Percentiles rank a stretch among this genome's conserved stretches.
Evolutionary conservation across 2,329 filamentous ascomycete species (phyloP).

Genomic region (Cordyceps militaris): DNA sequence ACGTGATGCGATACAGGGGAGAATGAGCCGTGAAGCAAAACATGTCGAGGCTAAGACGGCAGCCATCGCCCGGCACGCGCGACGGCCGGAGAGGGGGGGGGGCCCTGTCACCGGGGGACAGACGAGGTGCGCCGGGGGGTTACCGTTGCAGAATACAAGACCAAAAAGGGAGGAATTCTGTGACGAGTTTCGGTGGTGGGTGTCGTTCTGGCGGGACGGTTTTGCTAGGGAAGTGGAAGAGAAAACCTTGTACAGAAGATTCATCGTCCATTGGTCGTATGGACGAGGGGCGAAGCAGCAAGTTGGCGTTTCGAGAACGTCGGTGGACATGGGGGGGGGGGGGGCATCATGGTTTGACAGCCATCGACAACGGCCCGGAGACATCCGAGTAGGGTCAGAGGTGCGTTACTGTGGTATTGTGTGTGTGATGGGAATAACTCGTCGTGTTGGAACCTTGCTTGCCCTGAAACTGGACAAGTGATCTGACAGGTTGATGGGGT

Average conservation of each 20-base stretch:
- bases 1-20: background rate
- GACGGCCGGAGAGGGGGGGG: background rate
- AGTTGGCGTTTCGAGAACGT: constrained; percentile 1
- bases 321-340: background rate
- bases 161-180: background rate
- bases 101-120: background rate
- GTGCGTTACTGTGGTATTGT: no score
- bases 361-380: no score
- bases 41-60: background rate
- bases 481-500: no score
- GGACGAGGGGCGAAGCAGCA: background rate
- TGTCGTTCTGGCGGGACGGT: background rate
- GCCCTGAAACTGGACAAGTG: no score
- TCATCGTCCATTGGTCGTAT: background rate
- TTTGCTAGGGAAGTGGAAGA: background rate
- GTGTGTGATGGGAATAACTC: no score
- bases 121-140: no score
- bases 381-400: no score
- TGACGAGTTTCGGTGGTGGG: constrained; percentile 6
- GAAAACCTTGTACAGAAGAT: background rate
- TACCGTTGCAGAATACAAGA: background rate
- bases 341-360: no score
- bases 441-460: no score
- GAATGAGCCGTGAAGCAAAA: background rate
- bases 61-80: background rate